phyloP scores from a whole-genome alignment of 169 alveolate genomes.

The Blepharisma undulans region DNA sequence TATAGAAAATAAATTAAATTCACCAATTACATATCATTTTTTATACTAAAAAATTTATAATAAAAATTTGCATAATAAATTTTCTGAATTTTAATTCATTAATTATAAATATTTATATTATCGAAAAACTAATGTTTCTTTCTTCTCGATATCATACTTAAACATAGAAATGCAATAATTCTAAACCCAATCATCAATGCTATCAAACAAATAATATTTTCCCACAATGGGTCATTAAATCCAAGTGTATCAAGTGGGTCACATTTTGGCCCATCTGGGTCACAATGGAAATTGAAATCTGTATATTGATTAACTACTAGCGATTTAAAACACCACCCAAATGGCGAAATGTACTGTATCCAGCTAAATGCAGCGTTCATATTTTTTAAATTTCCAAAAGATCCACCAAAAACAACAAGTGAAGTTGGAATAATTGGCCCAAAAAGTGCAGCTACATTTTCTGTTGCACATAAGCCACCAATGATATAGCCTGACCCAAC shows the following conservation, averaged over 20 bases:
- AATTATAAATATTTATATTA: too few relatives aligned
- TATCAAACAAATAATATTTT: background rate
- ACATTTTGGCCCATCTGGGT: background rate
- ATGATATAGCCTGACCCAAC: conserved; percentile 18
- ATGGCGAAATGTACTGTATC: conserved; percentile 65
- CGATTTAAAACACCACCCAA: conserved; percentile 59
- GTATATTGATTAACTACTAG: conserved; percentile 50
- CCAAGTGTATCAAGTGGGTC: background rate
- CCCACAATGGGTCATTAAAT: background rate
- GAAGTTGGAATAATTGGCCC: conserved; percentile 51
- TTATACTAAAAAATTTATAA: too few relatives aligned
- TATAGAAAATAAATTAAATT: too few relatives aligned
- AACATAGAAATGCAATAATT: background rate
- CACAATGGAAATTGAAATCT: background rate
- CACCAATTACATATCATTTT: too few relatives aligned
- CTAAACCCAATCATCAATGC: background rate
- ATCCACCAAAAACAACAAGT: conserved; percentile 56
- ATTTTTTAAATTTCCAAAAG: conserved; percentile 43
- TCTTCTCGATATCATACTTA: background rate
- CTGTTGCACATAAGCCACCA: conserved; percentile 34
- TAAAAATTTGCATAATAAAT: too few relatives aligned
- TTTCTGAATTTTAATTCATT: too few relatives aligned
- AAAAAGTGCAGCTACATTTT: conserved; percentile 38
- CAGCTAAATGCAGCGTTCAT: conserved; percentile 46
- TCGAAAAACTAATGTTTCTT: background rate